Evolutionary conservation across 805 yeast species (phyloP), one percentile per base, ranked within the genome.

Genomic region (Kodamaea hsintzibuensis): DNA sequence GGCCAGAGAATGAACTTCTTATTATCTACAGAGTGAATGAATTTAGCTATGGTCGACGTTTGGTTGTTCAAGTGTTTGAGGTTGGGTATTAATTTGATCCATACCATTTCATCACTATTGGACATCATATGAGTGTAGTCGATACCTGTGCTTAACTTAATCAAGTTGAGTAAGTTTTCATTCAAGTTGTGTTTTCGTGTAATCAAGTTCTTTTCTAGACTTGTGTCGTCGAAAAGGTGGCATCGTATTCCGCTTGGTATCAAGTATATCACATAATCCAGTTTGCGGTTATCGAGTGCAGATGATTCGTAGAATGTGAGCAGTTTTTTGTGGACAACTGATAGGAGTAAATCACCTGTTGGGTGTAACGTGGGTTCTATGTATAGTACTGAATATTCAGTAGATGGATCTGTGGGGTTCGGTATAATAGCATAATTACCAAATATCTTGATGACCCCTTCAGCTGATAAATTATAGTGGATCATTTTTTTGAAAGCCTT

Each of bases 1-100:
- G 96, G 96, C 96, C 96, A 89, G 44, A 83, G 68, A 1, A 88
- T 80, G 52, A 76, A 82, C 61, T 85, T 84, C 25, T 74, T 75
- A 58, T 80, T 81, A 30, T 74, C 76, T 2, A 82, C 83, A 0
- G 78, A 72, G 59, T 78, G 82, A 46, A 85, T 72, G 64, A 81
- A 88, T 19, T 76, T 74, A 10, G 91, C 74, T 2, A 88, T 78
- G 9, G 75, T 75, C 0, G 91, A 85, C 0, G 92, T 83, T 58
- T 83, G 79, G 18, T 87, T 88, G 65, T 85, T 86, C 57, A 87
- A 72, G 63, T 86, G 91, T 54, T 79, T 80, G 49, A 87, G 64
- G 58, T 86, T 83, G 1, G 95, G 95, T 2, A 85, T 77, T 12
- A 88, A 67, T 62, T 81, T 86, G 13, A 88, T 77, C 95, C 93